Percentiles rank a stretch among this genome's conserved stretches.
Conservation (phyloP, 2,329 filamentous ascomycete genomes). For the Colletotrichum shisoi region DNA sequence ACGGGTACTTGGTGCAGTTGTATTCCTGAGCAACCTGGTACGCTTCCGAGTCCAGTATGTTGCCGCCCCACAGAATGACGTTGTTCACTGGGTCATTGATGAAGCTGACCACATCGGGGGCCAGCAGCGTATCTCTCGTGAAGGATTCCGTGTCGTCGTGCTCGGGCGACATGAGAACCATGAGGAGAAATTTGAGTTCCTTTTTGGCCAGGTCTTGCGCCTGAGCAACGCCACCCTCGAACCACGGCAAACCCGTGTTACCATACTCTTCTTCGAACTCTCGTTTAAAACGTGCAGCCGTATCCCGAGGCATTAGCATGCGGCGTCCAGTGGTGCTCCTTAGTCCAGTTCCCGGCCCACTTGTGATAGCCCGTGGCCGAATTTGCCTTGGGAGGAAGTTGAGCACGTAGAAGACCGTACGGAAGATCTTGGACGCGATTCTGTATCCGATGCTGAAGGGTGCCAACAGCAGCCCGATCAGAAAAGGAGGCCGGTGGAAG, state of each 20-base stretch:
- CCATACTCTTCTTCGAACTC: slow-evolving; percentile 97
- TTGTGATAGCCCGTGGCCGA: slow-evolving; percentile 63
- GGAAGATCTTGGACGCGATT: slow-evolving; percentile 72
- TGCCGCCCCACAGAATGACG: slow-evolving; percentile 90
- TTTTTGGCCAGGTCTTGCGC: slow-evolving; percentile 89
- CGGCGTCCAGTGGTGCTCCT: slow-evolving; percentile 74
- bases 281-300: slow-evolving; percentile 84
- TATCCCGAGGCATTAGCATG: slow-evolving; percentile 83
- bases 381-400: slow-evolving; percentile 78
- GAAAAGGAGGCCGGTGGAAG: slow-evolving; percentile 73
- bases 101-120: slow-evolving; percentile 75
- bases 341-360: slow-evolving; percentile 60
- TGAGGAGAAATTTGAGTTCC: slow-evolving; percentile 89
- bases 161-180: slow-evolving; percentile 87
- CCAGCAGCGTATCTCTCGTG: slow-evolving; percentile 80
- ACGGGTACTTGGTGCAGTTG: slow-evolving; percentile 91
- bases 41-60: slow-evolving; percentile 89
- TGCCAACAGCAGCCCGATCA: slow-evolving; percentile 79
- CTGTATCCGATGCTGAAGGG: slow-evolving; percentile 83
- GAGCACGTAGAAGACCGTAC: slow-evolving; percentile 78
- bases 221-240: slow-evolving; percentile 89
- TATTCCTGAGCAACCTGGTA: slow-evolving; percentile 91
- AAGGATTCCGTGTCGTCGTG: slow-evolving; percentile 91
- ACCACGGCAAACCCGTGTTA: slow-evolving; percentile 73
- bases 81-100: slow-evolving; percentile 78